phyloP scores from a whole-genome alignment of 192 early-diverging fungal species.

The Linnemannia schmuckeri region DNA sequence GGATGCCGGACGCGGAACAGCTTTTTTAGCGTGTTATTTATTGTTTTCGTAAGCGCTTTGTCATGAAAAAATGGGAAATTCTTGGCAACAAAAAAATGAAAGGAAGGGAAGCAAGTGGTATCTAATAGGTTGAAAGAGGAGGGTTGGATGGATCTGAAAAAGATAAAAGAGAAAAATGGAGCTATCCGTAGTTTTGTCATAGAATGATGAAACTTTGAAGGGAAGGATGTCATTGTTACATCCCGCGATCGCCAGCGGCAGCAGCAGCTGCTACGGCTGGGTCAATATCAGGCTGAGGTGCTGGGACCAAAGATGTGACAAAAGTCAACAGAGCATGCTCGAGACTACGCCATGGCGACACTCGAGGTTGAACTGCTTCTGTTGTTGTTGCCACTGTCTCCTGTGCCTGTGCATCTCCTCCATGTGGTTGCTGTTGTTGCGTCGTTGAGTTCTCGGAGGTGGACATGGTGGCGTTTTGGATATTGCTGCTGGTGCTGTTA shows the following conservation, averaged over 20 bases:
- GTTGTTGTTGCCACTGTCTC: slow-evolving; percentile 30
- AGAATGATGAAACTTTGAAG: no score
- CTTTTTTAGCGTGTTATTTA: neutral
- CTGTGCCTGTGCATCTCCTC: slow-evolving; percentile 1
- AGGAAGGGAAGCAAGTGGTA: neutral
- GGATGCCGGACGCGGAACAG: neutral
- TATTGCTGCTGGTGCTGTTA: neutral
- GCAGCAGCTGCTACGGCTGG: slow-evolving; percentile 41
- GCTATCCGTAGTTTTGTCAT: neutral
- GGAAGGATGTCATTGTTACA: slow-evolving; percentile 18
- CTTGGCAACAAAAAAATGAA: neutral
- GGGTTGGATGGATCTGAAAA: neutral
- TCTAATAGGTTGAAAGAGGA: neutral
- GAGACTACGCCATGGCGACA: slow-evolving; percentile 50
- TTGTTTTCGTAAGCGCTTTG: neutral
- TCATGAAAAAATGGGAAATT: neutral
- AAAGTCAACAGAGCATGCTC: slow-evolving; percentile 59
- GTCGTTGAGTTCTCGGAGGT: neutral
- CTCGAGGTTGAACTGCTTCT: slow-evolving; percentile 13
- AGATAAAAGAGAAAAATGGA: neutral
- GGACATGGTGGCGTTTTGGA: neutral
- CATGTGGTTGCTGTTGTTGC: neutral
- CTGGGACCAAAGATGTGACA: slow-evolving; percentile 57
- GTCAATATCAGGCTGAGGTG: slow-evolving; percentile 55
- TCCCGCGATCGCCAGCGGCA: slow-evolving; percentile 39